Percentiles rank a stretch among this genome's conserved stretches.
Evolutionary conservation across 225 moss, liverwort and hornwort genomes (phyloP).

Genomic region (Polytrichum commune): DNA sequence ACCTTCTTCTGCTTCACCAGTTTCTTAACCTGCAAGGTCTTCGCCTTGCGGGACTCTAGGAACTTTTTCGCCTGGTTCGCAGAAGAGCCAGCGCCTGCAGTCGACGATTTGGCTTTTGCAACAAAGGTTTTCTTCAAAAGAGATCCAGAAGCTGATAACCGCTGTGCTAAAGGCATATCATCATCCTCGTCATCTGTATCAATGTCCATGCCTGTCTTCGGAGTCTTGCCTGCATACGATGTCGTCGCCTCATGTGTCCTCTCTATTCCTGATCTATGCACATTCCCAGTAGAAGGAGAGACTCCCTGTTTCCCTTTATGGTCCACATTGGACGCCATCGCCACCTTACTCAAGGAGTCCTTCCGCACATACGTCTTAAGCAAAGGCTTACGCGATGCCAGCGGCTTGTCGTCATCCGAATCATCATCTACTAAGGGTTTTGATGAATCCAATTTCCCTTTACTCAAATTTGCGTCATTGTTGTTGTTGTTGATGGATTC

Average conservation of each 20-base stretch:
- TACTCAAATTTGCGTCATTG: too few species aligned
- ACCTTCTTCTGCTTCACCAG: conserved; percentile 73
- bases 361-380: conserved; percentile 42
- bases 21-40: conserved; percentile 49
- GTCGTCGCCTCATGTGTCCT: too few species aligned
- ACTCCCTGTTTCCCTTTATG: conserved; percentile 26
- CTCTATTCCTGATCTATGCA: too few species aligned
- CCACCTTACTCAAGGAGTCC: conserved; percentile 41
- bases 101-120: conserved; percentile 34
- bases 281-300: conserved; percentile 20
- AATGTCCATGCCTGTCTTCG: conserved; percentile 17
- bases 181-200: conserved; percentile 76
- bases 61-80: conserved; percentile 58
- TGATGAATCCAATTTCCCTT: not conserved
- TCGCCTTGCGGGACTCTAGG: conserved; percentile 43
- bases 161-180: conserved; percentile 71
- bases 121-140: conserved; percentile 37
- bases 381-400: conserved; percentile 30
- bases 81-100: conserved; percentile 26
- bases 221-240: too few species aligned
- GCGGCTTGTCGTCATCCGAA: conserved; percentile 60
- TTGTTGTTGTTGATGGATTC: conserved; percentile 34
- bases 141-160: conserved; percentile 23
- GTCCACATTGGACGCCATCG: conserved; percentile 16
- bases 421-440: conserved; percentile 28